These are phyloP conservation scores for Kluyveromyces aestuarii DNA, from an alignment of 805 yeast genomes.

Conservation along the genomic window DNA sequence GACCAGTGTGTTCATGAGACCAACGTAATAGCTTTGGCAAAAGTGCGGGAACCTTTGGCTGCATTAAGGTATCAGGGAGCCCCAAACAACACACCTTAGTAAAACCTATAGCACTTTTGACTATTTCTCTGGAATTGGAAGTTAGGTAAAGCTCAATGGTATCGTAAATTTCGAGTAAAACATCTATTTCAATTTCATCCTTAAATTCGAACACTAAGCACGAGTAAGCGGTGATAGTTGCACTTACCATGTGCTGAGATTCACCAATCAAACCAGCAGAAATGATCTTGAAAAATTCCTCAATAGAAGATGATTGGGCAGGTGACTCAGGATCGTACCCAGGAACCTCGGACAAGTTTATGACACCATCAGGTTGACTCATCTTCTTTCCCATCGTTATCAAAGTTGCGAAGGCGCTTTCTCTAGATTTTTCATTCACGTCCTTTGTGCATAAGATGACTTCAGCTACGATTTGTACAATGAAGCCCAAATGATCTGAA, in stretches of 20 bases:
- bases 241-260: constrained; percentile 92
- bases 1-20: constrained; percentile 95
- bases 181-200: constrained; percentile 46
- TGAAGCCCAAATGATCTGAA: constrained; percentile 53
- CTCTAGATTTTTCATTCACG: constrained; percentile 85
- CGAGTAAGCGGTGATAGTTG: constrained; percentile 85
- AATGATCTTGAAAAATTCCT: constrained; percentile 85
- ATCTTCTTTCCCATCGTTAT: constrained; percentile 75
- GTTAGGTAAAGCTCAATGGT: constrained; percentile 87
- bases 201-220: constrained; percentile 83
- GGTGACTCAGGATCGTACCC: constrained; percentile 56
- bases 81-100: constrained; percentile 81
- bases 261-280: constrained; percentile 95
- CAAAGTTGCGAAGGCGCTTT: constrained; percentile 63
- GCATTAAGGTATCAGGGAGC: constrained; percentile 69
- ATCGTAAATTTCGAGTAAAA: constrained; percentile 65
- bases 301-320: constrained; percentile 54
- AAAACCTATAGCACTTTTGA: constrained; percentile 88
- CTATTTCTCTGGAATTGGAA: constrained; percentile 86
- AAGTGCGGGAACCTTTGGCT: constrained; percentile 54
- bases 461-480: constrained; percentile 79
- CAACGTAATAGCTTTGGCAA: constrained; percentile 72
- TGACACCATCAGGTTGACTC: constrained; percentile 55
- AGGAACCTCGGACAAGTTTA: constrained; percentile 57
- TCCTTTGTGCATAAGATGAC: constrained; percentile 86